These are phyloP conservation scores for Phoma sp. DNA, from an alignment of 2,329 filamentous ascomycete species.

Conservation along the genomic window DNA sequence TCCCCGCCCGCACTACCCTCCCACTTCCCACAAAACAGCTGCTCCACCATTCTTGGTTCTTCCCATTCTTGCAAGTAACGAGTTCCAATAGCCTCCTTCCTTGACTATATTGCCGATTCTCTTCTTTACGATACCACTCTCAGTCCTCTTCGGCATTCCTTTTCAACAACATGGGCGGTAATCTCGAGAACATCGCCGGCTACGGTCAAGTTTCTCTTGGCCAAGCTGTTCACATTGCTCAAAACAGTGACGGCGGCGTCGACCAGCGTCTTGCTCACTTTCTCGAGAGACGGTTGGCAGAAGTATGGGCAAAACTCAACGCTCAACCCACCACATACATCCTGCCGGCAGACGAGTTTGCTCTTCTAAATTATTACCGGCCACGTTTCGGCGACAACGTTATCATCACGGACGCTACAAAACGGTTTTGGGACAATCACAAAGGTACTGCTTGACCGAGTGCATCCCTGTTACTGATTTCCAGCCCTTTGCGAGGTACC, in stretches of 20 bases:
- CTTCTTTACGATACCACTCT: conserved; percentile 2
- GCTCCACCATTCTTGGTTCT: conserved; percentile 14
- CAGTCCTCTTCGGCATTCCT: conserved; percentile 28
- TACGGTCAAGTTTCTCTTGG: conserved; percentile 59
- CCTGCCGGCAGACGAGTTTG: conserved; percentile 78
- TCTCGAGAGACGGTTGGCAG: conserved; percentile 63
- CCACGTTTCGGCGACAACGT: conserved; percentile 64
- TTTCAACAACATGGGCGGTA: conserved; percentile 51
- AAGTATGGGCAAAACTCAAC: conserved; percentile 72
- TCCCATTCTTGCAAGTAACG: conserved; percentile 12
- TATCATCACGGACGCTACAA: conserved; percentile 59
- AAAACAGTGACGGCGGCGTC: conserved; percentile 72
- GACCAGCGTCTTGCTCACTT: conserved; percentile 68
- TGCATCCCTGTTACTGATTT: conserved; percentile 9
- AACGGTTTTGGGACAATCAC: conserved; percentile 63
- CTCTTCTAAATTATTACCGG: conserved; percentile 85
- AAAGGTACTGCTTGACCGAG: conserved; percentile 30
- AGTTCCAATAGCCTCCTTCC: conserved; percentile 4
- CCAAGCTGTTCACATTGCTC: conserved; percentile 75
- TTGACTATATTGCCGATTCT: background rate
- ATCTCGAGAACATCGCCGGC: conserved; percentile 48
- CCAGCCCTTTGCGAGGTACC: conserved; percentile 14
- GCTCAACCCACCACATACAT: conserved; percentile 72
- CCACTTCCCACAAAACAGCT: conserved; percentile 18
- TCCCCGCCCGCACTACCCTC: conserved; percentile 29